Evolutionary conservation across 805 yeast genomes (phyloP).

Genomic region (Lipomyces yamadae): DNA sequence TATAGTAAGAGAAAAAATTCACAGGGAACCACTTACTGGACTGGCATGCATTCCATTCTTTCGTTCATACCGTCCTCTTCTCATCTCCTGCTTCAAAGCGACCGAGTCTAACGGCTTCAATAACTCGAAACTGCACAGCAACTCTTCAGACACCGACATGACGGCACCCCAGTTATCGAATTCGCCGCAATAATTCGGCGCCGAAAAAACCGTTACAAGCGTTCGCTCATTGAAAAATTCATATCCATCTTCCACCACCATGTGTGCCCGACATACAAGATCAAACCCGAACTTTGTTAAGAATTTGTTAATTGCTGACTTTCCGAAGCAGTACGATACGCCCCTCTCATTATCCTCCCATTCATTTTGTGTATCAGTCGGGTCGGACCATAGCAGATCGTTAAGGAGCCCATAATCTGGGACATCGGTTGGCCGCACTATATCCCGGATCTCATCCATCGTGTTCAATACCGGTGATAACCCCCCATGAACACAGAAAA

Average conservation of each 20-base stretch:
- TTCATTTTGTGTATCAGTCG: slow-evolving; percentile 79
- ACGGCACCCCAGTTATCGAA: slow-evolving; percentile 97
- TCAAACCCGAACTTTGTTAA: slow-evolving; percentile 76
- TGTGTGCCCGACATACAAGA: slow-evolving; percentile 81
- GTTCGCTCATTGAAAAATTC: slow-evolving; percentile 75
- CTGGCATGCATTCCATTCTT: slow-evolving; percentile 52
- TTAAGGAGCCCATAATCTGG: slow-evolving; percentile 81
- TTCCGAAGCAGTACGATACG: slow-evolving; percentile 77
- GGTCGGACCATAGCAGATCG: slow-evolving; percentile 83
- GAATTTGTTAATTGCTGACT: slow-evolving; percentile 79
- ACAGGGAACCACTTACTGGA: slow-evolving; percentile 44
- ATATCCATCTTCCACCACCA: slow-evolving; percentile 85
- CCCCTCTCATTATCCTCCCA: slow-evolving; percentile 91
- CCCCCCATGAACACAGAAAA: slow-evolving; percentile 90
- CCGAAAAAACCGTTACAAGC: slow-evolving; percentile 72
- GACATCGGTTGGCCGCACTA: slow-evolving; percentile 82
- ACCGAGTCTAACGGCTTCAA: slow-evolving; percentile 92
- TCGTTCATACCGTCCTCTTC: slow-evolving; percentile 68
- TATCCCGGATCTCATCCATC: slow-evolving; percentile 74
- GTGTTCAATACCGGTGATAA: slow-evolving; percentile 73
- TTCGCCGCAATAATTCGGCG: slow-evolving; percentile 82
- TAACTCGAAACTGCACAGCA: slow-evolving; percentile 89
- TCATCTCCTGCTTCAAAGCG: slow-evolving; percentile 93
- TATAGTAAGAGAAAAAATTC: slow-evolving; percentile 16
- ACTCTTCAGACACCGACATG: slow-evolving; percentile 92